Conservation (phyloP, 805 yeast genomes). For the Yarrowia porcina region DNA sequence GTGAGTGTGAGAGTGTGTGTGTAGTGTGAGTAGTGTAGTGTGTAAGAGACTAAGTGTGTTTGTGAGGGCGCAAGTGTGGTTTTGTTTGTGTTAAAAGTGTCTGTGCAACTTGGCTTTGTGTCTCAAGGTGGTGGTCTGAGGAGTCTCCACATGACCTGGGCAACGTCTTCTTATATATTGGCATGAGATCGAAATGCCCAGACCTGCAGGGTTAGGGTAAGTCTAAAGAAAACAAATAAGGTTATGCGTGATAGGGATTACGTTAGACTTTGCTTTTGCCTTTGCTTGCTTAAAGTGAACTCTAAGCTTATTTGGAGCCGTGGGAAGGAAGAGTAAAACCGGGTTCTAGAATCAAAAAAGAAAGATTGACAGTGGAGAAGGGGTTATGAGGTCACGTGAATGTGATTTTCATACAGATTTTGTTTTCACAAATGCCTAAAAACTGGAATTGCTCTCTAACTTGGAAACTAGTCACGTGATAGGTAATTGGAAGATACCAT, state of each 20-base stretch:
- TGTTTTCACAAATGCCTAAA: too few relatives aligned
- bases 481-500: too few relatives aligned
- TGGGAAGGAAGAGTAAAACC: neutral
- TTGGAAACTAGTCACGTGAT: too few relatives aligned
- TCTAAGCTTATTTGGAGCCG: neutral
- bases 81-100: neutral
- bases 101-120: too few relatives aligned
- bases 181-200: neutral
- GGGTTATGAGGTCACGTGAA: too few relatives aligned
- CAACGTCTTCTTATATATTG: conserved; percentile 11
- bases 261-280: neutral
- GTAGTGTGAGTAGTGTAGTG: neutral
- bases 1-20: neutral
- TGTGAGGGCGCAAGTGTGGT: neutral
- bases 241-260: neutral
- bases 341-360: too few relatives aligned
- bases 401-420: too few relatives aligned
- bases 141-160: too few relatives aligned
- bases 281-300: neutral
- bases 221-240: neutral
- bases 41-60: neutral
- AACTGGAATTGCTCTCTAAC: too few relatives aligned
- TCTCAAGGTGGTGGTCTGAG: too few relatives aligned
- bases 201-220: conserved; percentile 14
- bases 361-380: too few relatives aligned